Evolutionary conservation across 768 basidiomycete species (phyloP).

Genomic region (Lyophyllum atratum): DNA sequence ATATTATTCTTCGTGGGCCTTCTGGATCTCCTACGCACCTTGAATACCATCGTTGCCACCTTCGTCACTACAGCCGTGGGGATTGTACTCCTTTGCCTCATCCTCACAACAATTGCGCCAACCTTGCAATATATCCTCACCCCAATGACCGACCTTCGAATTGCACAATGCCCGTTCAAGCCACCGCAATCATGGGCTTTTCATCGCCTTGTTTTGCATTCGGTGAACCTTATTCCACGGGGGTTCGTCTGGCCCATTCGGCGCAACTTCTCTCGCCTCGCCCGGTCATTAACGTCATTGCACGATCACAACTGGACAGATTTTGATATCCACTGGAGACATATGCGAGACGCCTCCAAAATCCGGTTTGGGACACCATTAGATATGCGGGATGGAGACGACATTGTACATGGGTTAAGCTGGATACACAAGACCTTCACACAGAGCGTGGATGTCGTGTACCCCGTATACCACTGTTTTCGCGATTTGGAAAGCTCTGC

Average conservation of each 20-base stretch:
- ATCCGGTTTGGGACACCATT: constrained; percentile 16
- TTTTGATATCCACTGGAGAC: no score
- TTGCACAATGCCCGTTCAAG: constrained; percentile 13
- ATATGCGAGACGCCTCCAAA: background rate
- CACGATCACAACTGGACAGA: background rate
- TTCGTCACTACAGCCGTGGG: constrained; percentile 6
- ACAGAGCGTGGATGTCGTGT: constrained; percentile 28
- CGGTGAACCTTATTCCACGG: background rate
- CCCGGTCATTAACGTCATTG: background rate
- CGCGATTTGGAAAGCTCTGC: constrained; percentile 17
- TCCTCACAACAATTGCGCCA: constrained; percentile 10
- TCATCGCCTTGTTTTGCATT: background rate
- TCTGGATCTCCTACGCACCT: constrained; percentile 18
- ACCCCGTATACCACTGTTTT: constrained; percentile 28
- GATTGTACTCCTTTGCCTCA: constrained; percentile 7
- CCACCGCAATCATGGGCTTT: constrained; percentile 16
- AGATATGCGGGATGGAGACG: constrained; percentile 28
- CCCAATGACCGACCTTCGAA: background rate
- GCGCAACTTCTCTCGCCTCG: background rate
- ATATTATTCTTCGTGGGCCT: constrained; percentile 25
- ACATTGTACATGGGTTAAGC: constrained; percentile 25
- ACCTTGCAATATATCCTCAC: constrained; percentile 9
- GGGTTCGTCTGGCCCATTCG: background rate
- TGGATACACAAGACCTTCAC: constrained; percentile 31
- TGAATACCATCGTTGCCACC: constrained; percentile 16